Conservation (phyloP, 2,329 filamentous ascomycete species). For the Chrysosporium queenslandicum region DNA sequence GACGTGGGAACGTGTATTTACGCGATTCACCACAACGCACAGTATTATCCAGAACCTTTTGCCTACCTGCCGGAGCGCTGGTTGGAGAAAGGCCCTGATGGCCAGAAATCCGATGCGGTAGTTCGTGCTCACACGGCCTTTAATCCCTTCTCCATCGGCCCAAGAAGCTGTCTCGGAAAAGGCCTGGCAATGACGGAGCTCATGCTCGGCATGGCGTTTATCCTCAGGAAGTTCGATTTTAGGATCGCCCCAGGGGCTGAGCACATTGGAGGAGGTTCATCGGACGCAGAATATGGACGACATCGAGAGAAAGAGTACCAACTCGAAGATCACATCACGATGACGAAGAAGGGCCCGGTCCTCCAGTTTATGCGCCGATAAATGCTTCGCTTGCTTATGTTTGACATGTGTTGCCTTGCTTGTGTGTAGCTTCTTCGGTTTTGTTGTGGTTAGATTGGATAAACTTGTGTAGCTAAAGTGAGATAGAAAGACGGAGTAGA, state of each 20-base stretch:
- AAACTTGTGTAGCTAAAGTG: too few relatives aligned
- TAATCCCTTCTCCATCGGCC: constrained; percentile 32
- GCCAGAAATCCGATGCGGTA: not conserved
- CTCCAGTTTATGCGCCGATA: too few relatives aligned
- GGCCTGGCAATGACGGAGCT: constrained; percentile 37
- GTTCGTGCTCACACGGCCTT: constrained; percentile 40
- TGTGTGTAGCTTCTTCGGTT: too few relatives aligned
- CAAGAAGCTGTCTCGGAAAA: constrained; percentile 36
- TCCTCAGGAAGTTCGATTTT: constrained; percentile 36
- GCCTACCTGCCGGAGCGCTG: constrained; percentile 29
- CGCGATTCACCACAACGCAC: constrained; percentile 26
- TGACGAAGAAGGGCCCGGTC: constrained; percentile 25
- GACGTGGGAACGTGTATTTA: constrained; percentile 26
- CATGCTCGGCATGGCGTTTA: constrained; percentile 30
- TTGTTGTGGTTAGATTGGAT: too few relatives aligned
- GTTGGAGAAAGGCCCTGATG: constrained; percentile 18
- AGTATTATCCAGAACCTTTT: constrained; percentile 26
- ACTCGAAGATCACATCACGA: constrained; percentile 9
- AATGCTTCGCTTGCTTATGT: too few relatives aligned
- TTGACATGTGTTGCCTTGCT: too few relatives aligned
- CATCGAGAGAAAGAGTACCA: constrained; percentile 10
- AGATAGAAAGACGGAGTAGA: too few relatives aligned
- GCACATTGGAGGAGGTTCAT: not conserved
- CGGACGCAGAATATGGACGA: constrained; percentile 8
- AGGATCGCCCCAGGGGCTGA: not conserved